Base-by-base conservation (phyloP, 1,284 basidiomycete species). In the Ustilago tritici region DNA sequence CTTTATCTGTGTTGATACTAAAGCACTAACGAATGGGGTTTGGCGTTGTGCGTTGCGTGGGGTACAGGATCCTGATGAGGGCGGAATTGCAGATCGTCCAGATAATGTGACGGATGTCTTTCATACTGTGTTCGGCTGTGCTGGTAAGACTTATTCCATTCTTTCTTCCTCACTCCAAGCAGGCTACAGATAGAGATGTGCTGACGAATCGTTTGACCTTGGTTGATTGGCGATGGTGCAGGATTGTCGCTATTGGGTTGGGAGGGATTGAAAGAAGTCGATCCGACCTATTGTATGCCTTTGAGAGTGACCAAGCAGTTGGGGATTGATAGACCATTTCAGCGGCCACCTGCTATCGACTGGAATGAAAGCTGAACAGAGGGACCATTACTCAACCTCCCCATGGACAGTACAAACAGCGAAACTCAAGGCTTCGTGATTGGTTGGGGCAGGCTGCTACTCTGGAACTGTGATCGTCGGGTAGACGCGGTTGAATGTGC, bases 221-320 rank as follows among this genome's bases (percentile, higher is more conserved):
- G 38, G 17, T 57, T 34, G 17, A 9, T 40, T 32, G n/a, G 12
- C 3, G 34, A 15, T 36, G 14, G n/a, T 19, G 9, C 43, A 93
- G 95, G 94, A 0, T 89, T 98, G 15, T 95, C 94, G 0, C 88
- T 98, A 10, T 89, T 98, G 8, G 94, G 94, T n/a, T 95, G 95
- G 84, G 91, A 93, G 0, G 92, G 91, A 0, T 87, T 98, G 23
- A 88, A 90, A 38, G 92, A 93, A 76, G 88, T 98, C 32, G 96
- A 98, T 85, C 96, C 96, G 0, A 92, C 98, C 23, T 98, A 95
- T 86, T 98, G 95, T 87, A 95, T 99, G 93, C 96, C 95, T 1
- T 92, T 92, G 1, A 85, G 87, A 4, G 84, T 95, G 12, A 95
- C 94, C 31, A 50, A 67, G 19, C 57, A 58, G 43, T 61, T 85